Evolutionary conservation across 352 stramenopile genomes (phyloP).

Genomic region (Pythium rishiriense): DNA sequence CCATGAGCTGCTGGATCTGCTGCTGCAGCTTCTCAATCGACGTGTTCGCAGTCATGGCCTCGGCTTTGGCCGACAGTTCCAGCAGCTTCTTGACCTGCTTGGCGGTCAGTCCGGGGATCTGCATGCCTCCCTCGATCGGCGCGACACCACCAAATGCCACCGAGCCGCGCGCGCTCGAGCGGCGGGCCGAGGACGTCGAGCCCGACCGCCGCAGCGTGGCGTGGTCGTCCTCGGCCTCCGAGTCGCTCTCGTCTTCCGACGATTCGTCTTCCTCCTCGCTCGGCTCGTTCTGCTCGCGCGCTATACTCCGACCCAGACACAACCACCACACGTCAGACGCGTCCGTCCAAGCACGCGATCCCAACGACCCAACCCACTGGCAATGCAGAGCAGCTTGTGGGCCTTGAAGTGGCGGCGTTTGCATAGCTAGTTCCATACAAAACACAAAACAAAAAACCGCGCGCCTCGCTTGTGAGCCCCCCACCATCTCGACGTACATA

Average conservation of each 20-base stretch:
- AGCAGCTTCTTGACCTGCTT: slow-evolving; percentile 72
- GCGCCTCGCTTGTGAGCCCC: too few relatives aligned
- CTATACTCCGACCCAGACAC: slow-evolving; percentile 22
- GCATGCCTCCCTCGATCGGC: slow-evolving; percentile 21
- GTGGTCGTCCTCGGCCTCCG: slow-evolving; percentile 58
- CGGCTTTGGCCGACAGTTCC: slow-evolving; percentile 57
- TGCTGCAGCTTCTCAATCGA: slow-evolving; percentile 65
- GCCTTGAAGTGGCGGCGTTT: slow-evolving; percentile 67
- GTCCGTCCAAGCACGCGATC: background rate
- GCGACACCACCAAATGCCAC: slow-evolving; percentile 12
- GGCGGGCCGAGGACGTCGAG: slow-evolving; percentile 3
- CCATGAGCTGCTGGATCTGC: slow-evolving; percentile 79
- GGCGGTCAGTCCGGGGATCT: slow-evolving; percentile 54
- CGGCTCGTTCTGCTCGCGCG: slow-evolving; percentile 61
- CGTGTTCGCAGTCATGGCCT: slow-evolving; percentile 45
- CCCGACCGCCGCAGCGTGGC: slow-evolving; percentile 20
- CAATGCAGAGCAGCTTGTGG: slow-evolving; percentile 75
- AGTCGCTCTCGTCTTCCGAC: slow-evolving; percentile 75
- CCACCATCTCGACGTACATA: too few relatives aligned
- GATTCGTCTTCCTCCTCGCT: slow-evolving; percentile 54
- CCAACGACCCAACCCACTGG: slow-evolving; percentile 26
- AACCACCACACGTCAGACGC: background rate
- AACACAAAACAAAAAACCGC: background rate
- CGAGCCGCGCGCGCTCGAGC: slow-evolving; percentile 24
- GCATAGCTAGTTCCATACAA: slow-evolving; percentile 44